These are phyloP conservation scores for Tubosaeta sp. DNA, from an alignment of 768 basidiomycete species.

Conservation along the genomic window DNA sequence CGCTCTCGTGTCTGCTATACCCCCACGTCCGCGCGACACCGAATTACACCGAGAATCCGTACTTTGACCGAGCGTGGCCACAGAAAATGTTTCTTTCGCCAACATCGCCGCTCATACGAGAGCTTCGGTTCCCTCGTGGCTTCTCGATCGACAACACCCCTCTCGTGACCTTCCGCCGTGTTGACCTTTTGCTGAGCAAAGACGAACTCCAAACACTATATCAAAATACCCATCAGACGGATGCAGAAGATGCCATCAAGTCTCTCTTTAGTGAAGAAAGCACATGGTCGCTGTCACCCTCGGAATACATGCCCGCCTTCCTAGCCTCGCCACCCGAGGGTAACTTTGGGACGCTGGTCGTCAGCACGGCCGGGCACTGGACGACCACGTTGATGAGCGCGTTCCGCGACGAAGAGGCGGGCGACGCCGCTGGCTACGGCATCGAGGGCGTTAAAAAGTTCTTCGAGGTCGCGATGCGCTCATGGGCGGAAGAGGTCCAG, in stretches of 20 bases:
- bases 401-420: constrained; percentile 31
- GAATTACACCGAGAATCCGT: constrained; percentile 48
- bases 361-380: constrained; percentile 69
- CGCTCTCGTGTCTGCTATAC: constrained; percentile 60
- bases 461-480: constrained; percentile 52
- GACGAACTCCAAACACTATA: constrained; percentile 48
- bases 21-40: constrained; percentile 67
- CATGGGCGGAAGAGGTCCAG: constrained; percentile 54
- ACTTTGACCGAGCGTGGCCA: constrained; percentile 62
- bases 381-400: constrained; percentile 52
- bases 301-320: constrained; percentile 52
- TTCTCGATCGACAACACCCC: constrained; percentile 58
- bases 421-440: constrained; percentile 39
- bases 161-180: constrained; percentile 60
- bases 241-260: constrained; percentile 24
- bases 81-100: constrained; percentile 62
- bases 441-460: constrained; percentile 53
- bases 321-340: constrained; percentile 39
- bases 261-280: constrained; percentile 53
- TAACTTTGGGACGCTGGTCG: constrained; percentile 59
- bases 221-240: constrained; percentile 17
- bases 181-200: constrained; percentile 53
- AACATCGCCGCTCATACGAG: constrained; percentile 34
- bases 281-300: constrained; percentile 49
- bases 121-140: constrained; percentile 42